Evolutionary conservation across 2,329 filamentous ascomycete genomes (phyloP).

Genomic region (Knoxdaviesia capensis): DNA sequence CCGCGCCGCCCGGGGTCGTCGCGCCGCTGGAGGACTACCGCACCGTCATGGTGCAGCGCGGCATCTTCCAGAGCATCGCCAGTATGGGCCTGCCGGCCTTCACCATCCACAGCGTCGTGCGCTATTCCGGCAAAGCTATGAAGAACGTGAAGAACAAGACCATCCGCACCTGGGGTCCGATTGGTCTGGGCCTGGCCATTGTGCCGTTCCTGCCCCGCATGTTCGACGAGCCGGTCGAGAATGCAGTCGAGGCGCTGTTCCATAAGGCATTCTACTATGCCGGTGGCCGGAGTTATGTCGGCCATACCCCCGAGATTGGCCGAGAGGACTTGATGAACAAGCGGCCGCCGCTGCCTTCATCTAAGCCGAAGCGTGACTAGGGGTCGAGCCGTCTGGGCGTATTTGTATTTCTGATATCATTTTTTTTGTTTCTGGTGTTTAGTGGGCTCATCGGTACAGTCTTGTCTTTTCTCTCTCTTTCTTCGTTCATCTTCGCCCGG

Average conservation of each 20-base stretch:
- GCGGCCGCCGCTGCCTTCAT: background rate
- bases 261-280: conserved; percentile 59
- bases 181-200: conserved; percentile 58
- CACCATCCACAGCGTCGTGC: conserved; percentile 82
- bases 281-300: conserved; percentile 40
- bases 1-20: conserved; percentile 18
- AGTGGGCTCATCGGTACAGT: too few species aligned
- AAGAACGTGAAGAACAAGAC: conserved; percentile 60
- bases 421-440: too few species aligned
- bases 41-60: conserved; percentile 78
- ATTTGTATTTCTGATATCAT: too few species aligned
- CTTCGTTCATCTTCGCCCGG: too few species aligned
- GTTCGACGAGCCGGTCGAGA: conserved; percentile 85
- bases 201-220: conserved; percentile 70
- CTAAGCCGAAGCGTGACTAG: conserved; percentile 6
- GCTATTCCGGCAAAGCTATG: conserved; percentile 71
- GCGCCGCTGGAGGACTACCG: conserved; percentile 75
- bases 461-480: too few species aligned
- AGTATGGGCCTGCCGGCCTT: conserved; percentile 89
- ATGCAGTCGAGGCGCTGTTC: conserved; percentile 78
- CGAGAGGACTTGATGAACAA: conserved; percentile 19
- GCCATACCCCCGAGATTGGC: conserved; percentile 31
- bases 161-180: conserved; percentile 71
- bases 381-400: background rate
- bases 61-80: conserved; percentile 74